Evolutionary conservation across 2,329 filamentous ascomycete species (phyloP).

Genomic region (Myriosclerotinia scirpicola): DNA sequence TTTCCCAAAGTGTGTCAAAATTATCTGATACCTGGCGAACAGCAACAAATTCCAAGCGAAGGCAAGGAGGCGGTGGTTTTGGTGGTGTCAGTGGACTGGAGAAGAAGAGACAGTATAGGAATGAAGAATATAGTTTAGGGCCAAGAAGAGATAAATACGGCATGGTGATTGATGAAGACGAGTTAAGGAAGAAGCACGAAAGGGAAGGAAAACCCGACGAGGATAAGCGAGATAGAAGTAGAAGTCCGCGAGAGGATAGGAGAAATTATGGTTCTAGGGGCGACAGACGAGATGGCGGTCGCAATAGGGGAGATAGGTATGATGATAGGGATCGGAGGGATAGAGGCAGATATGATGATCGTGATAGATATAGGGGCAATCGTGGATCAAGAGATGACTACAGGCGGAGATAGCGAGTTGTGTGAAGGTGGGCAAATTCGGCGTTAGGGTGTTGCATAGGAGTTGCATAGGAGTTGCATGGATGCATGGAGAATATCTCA

Average conservation of each 20-base stretch:
- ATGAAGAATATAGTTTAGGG: slow-evolving; percentile 43
- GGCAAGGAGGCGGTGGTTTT: slow-evolving; percentile 70
- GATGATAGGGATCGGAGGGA: slow-evolving; percentile 31
- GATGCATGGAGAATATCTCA: background rate
- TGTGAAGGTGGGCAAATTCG: background rate
- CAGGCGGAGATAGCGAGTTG: slow-evolving; percentile 3
- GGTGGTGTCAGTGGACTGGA: slow-evolving; percentile 87
- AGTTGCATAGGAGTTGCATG: background rate
- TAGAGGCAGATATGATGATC: slow-evolving; percentile 31
- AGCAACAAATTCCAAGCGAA: slow-evolving; percentile 78
- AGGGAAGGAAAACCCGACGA: slow-evolving; percentile 41
- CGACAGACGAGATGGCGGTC: slow-evolving; percentile 29
- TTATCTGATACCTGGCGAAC: slow-evolving; percentile 87
- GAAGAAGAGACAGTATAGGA: slow-evolving; percentile 85
- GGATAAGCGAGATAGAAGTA: slow-evolving; percentile 39
- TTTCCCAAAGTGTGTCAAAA: slow-evolving; percentile 90
- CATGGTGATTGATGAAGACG: slow-evolving; percentile 79
- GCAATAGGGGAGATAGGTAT: slow-evolving; percentile 31
- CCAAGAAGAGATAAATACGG: slow-evolving; percentile 58
- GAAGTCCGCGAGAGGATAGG: slow-evolving; percentile 36
- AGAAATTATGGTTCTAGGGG: slow-evolving; percentile 28
- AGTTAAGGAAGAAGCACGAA: slow-evolving; percentile 56
- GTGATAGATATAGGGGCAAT: slow-evolving; percentile 14
- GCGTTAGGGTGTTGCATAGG: slow-evolving; percentile 6
- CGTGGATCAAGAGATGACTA: slow-evolving; percentile 18